phyloP scores from a whole-genome alignment of 140 eudicot species.

The Cichorium intybus region DNA sequence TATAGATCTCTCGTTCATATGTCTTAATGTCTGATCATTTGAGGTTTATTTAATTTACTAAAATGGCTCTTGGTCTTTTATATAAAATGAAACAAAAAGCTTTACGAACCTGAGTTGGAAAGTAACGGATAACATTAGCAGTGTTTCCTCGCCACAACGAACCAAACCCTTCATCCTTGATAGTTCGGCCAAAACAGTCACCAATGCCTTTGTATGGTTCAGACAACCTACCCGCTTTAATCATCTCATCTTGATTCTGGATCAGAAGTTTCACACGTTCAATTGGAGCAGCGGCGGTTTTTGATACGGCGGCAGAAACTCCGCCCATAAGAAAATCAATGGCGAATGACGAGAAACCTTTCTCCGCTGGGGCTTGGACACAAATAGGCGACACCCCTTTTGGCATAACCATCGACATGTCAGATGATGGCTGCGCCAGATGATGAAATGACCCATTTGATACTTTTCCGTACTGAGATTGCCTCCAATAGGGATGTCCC shows the following conservation, averaged over 20 bases:
- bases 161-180: slow-evolving; percentile 42
- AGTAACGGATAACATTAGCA: slow-evolving; percentile 46
- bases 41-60: too few species aligned
- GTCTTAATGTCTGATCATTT: too few species aligned
- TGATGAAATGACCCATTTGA: not conserved
- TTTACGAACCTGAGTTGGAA: slow-evolving; percentile 47
- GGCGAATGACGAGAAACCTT: slow-evolving; percentile 22
- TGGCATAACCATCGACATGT: slow-evolving; percentile 2
- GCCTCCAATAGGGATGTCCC: not conserved
- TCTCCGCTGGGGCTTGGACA: slow-evolving; percentile 39
- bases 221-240: slow-evolving; percentile 41
- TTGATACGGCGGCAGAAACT: slow-evolving; percentile 48
- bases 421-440: slow-evolving; percentile 2
- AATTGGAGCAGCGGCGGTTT: slow-evolving; percentile 51
- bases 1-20: too few species aligned
- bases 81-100: not conserved
- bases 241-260: slow-evolving; percentile 55
- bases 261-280: slow-evolving; percentile 50
- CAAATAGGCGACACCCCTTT: slow-evolving; percentile 18
- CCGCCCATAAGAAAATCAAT: slow-evolving; percentile 51
- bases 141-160: slow-evolving; percentile 54
- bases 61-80: too few species aligned
- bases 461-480: not conserved
- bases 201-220: slow-evolving; percentile 45
- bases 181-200: slow-evolving; percentile 39